Evolutionary conservation across 139 green algal species (phyloP).

Genomic region (Closterium sp.): DNA sequence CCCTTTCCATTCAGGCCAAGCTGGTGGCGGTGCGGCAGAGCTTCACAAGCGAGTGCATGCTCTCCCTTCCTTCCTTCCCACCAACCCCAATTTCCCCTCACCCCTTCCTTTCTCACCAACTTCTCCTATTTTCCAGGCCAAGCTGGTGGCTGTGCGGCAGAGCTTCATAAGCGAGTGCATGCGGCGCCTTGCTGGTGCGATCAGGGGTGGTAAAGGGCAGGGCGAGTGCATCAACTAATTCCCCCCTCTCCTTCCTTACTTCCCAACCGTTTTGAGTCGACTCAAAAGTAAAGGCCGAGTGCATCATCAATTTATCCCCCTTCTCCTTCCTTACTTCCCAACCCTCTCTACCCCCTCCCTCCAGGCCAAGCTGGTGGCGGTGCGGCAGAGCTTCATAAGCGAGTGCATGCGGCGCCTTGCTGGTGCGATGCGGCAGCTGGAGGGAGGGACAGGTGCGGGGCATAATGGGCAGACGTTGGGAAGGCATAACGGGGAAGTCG

Average conservation of each 20-base stretch:
- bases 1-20: constrained; percentile 1
- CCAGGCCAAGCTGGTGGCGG: constrained; percentile 8
- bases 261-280: not conserved
- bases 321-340: not conserved
- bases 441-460: not conserved
- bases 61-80: too few relatives aligned
- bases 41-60: constrained; percentile 13
- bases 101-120: too few relatives aligned
- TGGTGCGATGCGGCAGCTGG: not conserved
- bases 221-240: too few relatives aligned
- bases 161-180: too few relatives aligned
- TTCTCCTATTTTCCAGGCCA: too few relatives aligned
- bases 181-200: too few relatives aligned
- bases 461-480: not conserved
- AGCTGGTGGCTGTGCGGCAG: too few relatives aligned
- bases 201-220: too few relatives aligned
- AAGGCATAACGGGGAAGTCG: too few relatives aligned
- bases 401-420: constrained; percentile 18
- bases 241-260: not conserved
- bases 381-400: constrained; percentile 21
- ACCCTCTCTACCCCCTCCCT: not conserved
- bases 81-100: too few relatives aligned
- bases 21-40: constrained; percentile 13
- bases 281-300: too few relatives aligned
- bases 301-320: not conserved